These are phyloP conservation scores for Penicillium hordei DNA, from an alignment of 2,329 filamentous ascomycete genomes.

Conservation along the genomic window DNA sequence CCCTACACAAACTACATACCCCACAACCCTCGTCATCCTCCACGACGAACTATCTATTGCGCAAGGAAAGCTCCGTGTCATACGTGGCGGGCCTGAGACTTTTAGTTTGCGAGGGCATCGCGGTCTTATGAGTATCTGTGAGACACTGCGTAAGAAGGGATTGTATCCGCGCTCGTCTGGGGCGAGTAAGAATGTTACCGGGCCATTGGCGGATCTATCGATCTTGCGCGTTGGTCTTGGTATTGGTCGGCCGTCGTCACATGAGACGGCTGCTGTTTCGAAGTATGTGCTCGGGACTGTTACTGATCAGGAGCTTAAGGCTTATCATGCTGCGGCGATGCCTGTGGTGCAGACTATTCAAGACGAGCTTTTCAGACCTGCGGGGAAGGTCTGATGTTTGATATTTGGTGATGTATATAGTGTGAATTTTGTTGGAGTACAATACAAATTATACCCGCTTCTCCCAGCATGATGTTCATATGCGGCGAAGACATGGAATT, in stretches of 20 bases:
- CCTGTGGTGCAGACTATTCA: constrained; percentile 56
- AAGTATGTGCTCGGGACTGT: constrained; percentile 75
- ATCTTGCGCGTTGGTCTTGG: constrained; percentile 72
- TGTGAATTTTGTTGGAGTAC: neutral
- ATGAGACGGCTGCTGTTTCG: constrained; percentile 67
- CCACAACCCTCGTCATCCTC: constrained; percentile 65
- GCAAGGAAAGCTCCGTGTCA: constrained; percentile 66
- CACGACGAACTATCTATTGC: constrained; percentile 84
- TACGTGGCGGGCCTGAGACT: constrained; percentile 55
- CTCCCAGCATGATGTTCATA: neutral
- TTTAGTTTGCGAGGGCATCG: constrained; percentile 70
- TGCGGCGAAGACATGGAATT: neutral
- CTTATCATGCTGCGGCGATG: constrained; percentile 51
- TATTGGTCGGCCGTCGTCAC: constrained; percentile 74
- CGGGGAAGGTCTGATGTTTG: neutral
- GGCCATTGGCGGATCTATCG: constrained; percentile 28
- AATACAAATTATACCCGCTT: neutral
- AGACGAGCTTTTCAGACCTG: constrained; percentile 43
- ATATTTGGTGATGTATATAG: neutral
- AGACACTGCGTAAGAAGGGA: constrained; percentile 49
- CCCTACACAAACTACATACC: neutral
- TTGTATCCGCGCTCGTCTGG: constrained; percentile 36
- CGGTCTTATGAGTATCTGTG: constrained; percentile 67
- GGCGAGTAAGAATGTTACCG: neutral
- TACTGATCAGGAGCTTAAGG: constrained; percentile 51